Evolutionary conservation across 495 filamentous ascomycete species (phyloP).

Genomic region (Lasiosphaeria miniovina): DNA sequence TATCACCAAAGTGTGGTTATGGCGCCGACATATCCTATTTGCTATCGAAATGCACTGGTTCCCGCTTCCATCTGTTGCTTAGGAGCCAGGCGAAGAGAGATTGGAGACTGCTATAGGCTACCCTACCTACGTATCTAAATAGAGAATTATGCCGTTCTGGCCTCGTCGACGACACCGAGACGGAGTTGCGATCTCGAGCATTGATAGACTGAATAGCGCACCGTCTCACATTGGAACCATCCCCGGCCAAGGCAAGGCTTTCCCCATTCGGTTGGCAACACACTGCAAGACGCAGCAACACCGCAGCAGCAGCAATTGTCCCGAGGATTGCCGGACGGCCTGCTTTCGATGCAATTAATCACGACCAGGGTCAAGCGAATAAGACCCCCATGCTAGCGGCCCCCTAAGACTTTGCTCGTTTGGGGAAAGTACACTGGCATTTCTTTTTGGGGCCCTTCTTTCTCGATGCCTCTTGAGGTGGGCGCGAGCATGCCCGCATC

Average conservation of each 20-base stretch:
- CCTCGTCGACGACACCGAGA: too few relatives aligned
- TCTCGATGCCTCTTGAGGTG: constrained; percentile 20
- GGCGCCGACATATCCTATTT: neutral
- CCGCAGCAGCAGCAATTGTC: neutral
- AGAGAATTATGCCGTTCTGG: too few relatives aligned
- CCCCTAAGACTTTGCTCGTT: constrained; percentile 12
- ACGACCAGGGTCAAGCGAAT: neutral
- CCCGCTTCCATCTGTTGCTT: neutral
- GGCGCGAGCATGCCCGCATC: constrained; percentile 13
- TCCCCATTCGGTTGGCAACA: neutral
- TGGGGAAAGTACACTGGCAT: neutral
- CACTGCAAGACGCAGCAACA: neutral
- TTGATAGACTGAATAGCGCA: too few relatives aligned
- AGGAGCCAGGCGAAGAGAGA: too few relatives aligned
- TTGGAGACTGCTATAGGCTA: too few relatives aligned
- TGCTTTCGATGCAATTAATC: neutral
- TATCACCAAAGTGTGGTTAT: constrained; percentile 9
- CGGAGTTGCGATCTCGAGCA: too few relatives aligned
- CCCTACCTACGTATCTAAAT: too few relatives aligned
- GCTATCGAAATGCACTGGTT: neutral
- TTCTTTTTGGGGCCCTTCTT: constrained; percentile 7
- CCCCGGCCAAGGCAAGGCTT: neutral
- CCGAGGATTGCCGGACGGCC: constrained; percentile 10
- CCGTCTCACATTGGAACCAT: too few relatives aligned
- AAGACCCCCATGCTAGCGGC: constrained; percentile 7